These are phyloP conservation scores for Atalantia buxifolia DNA, from an alignment of 345 rosid species.

Conservation along the genomic window DNA sequence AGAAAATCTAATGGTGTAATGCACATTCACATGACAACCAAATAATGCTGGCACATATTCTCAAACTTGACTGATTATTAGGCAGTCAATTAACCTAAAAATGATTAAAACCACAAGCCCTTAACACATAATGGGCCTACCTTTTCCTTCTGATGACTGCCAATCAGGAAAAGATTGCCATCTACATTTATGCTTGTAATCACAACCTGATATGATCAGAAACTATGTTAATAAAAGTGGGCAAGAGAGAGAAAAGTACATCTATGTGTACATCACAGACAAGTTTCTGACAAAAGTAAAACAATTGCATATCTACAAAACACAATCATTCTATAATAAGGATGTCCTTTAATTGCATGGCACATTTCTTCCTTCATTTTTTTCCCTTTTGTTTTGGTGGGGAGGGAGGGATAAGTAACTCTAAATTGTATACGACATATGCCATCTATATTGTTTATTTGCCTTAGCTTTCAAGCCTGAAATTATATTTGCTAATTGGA, in stretches of 20 bases:
- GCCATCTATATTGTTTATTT: too few species aligned
- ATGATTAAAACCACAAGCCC: background rate
- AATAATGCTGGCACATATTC: background rate
- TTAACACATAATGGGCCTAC: constrained; percentile 26
- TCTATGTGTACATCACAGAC: background rate
- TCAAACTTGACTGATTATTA: background rate
- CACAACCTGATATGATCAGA: constrained; percentile 67
- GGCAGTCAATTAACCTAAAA: background rate
- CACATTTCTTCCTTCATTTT: background rate
- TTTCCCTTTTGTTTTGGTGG: too few species aligned
- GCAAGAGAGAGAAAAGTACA: background rate
- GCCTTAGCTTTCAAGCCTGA: background rate
- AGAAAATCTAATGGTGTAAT: background rate
- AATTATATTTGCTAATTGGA: background rate
- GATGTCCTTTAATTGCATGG: too few species aligned
- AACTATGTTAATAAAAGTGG: background rate
- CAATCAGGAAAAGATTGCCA: constrained; percentile 77
- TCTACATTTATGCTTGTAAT: constrained; percentile 85
- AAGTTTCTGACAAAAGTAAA: background rate
- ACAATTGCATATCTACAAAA: background rate
- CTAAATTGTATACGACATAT: too few species aligned
- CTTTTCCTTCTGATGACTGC: constrained; percentile 92
- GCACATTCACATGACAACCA: background rate
- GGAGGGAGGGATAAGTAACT: too few species aligned
- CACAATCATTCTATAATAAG: background rate